Base-by-base conservation (phyloP, 2,329 filamentous ascomycete genomes). In the Aspergillus brasiliensis region DNA sequence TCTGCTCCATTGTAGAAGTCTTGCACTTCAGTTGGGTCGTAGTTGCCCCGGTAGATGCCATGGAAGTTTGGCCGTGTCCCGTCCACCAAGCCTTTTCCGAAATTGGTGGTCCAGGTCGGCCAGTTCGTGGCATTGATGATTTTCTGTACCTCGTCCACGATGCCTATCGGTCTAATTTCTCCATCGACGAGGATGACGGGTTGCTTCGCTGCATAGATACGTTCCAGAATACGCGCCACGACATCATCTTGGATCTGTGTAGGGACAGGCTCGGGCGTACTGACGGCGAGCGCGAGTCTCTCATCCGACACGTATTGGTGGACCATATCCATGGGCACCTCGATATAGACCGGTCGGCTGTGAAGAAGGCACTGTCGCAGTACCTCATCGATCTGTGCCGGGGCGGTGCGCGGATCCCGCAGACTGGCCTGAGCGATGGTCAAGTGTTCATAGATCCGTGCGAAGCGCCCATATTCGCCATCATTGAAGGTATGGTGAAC, bases 401-500 rank as follows among this genome's bases (percentile, higher is more conserved):
- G 76, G 15, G 80, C 79, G 2, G 77, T 78, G 3, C 71, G 67
- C 1, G 78, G 72, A 60, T 85, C 78, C 37, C 70, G 91, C 82
- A 66, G 37, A n/a, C 57, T 56, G 5, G 59, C 53, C 31, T 63
- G 60, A 0, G 62, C 62, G n/a, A 60, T 49, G 1, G 61, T 65
- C 38, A 66, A 38, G 3, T 63, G 57, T 8, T 60, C 56, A 8
- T 62, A 52, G 55, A 66, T 65, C 15, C 42, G 34, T 17, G 63
- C 64, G 11, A 65, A 66, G 7, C 55, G 54, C 13, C 56, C 21
- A 47, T 62, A 65, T 19, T 65, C 62, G 10, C 64, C 64, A 49
- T 66, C 62, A 10, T 51, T 57, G 34, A 91, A 83, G 1, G 89
- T 90, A 73, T 92, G 89, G 75, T 92, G 89, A 3, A 86, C 71